A percentile compares a stretch with the other conserved stretches of the same genome.
These are phyloP conservation scores for Yueomyces sp. DNA, from an alignment of 805 yeast species.

Conservation along the genomic window DNA sequence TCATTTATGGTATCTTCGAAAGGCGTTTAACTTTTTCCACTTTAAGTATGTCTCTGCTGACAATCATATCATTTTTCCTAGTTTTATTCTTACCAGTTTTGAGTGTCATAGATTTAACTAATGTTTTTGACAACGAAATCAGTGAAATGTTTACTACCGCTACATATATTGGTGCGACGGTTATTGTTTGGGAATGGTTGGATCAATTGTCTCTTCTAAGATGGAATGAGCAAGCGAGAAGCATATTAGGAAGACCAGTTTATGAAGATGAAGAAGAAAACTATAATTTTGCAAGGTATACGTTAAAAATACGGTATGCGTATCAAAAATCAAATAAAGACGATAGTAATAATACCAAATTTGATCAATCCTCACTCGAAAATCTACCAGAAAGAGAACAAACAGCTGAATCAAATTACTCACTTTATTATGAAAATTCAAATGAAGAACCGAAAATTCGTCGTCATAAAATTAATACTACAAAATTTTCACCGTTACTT, in stretches of 20 bases:
- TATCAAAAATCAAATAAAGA: neutral
- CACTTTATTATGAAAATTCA: too few species aligned
- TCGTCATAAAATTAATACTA: neutral
- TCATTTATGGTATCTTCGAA: constrained; percentile 41
- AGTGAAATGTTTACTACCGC: constrained; percentile 64
- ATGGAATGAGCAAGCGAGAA: constrained; percentile 49
- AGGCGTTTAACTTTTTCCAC: constrained; percentile 36
- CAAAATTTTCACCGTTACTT: neutral
- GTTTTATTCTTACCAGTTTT: constrained; percentile 52
- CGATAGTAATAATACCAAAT: too few species aligned
- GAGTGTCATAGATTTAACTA: constrained; percentile 65
- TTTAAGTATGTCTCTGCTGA: constrained; percentile 36
- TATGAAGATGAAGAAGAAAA: constrained; percentile 47
- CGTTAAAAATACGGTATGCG: constrained; percentile 17
- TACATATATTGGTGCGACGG: constrained; percentile 57
- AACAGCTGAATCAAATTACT: too few species aligned
- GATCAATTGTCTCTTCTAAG: constrained; percentile 47
- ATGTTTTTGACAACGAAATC: constrained; percentile 59
- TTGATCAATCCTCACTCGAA: too few species aligned
- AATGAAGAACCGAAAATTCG: neutral
- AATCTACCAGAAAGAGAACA: too few species aligned
- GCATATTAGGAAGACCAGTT: constrained; percentile 61
- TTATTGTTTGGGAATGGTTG: constrained; percentile 79
- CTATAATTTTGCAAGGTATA: constrained; percentile 19
- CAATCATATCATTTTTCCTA: constrained; percentile 40